These are phyloP conservation scores for Coniella vitis DNA, from an alignment of 2,329 filamentous ascomycete genomes.

Conservation along the genomic window DNA sequence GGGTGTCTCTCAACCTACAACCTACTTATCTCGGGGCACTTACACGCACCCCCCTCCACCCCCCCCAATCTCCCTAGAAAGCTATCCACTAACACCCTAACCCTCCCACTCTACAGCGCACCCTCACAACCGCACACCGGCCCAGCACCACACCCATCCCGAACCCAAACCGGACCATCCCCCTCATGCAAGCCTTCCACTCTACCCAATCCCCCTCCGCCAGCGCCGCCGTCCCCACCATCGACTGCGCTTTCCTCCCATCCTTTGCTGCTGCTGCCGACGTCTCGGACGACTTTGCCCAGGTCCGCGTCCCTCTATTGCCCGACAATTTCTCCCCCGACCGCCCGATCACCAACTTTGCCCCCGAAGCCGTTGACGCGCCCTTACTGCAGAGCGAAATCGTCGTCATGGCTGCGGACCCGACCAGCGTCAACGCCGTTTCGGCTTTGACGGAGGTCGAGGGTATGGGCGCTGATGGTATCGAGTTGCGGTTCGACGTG, in stretches of 20 bases:
- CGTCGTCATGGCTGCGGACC: conserved; percentile 50
- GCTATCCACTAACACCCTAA: conserved; percentile 15
- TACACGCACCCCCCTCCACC: not conserved
- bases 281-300: conserved; percentile 26
- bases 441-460: conserved; percentile 51
- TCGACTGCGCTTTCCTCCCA: conserved; percentile 50
- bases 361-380: conserved; percentile 35
- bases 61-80: not conserved
- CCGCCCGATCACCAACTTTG: conserved; percentile 35
- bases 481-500: conserved; percentile 48
- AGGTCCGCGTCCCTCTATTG: conserved; percentile 50
- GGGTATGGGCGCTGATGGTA: conserved; percentile 48
- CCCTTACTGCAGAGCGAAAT: conserved; percentile 39
- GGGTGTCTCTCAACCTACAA: too few species aligned
- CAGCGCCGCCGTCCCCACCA: conserved; percentile 28
- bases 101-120: conserved; percentile 27
- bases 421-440: conserved; percentile 43
- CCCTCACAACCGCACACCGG: conserved; percentile 41
- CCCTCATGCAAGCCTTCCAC: conserved; percentile 59
- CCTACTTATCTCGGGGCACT: not conserved
- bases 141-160: conserved; percentile 25
- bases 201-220: conserved; percentile 35
- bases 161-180: conserved; percentile 38
- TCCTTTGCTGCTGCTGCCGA: conserved; percentile 26
- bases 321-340: conserved; percentile 50